A percentile compares a stretch with the other conserved stretches of the same genome.
Evolutionary conservation across 805 yeast species (phyloP).

Genomic region (Metschnikowia borealis): DNA sequence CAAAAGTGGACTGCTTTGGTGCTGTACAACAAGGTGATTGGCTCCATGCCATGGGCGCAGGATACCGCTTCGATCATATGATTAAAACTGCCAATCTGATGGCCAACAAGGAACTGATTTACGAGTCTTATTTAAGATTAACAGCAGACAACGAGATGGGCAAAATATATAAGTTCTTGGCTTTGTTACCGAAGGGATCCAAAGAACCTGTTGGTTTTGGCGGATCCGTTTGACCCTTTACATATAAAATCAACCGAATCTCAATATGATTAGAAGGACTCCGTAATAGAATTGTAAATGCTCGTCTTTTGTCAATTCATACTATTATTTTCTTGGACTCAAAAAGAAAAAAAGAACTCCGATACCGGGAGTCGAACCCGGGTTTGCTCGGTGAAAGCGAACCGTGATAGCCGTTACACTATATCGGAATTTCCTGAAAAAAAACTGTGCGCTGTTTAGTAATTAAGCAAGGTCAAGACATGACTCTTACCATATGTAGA

Average conservation of each 20-base stretch:
- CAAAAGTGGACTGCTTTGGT: constrained; percentile 39
- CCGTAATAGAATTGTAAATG: not conserved
- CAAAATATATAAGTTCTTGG: constrained; percentile 66
- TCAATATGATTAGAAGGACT: too few species aligned
- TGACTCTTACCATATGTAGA: too few species aligned
- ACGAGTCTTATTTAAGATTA: constrained; percentile 56
- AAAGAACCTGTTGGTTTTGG: constrained; percentile 53
- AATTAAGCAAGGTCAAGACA: not conserved
- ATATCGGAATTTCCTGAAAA: constrained; percentile 48
- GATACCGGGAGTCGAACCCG: constrained; percentile 88
- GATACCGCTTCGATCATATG: constrained; percentile 60
- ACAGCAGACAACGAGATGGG: constrained; percentile 74
- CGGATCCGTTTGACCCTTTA: constrained; percentile 4
- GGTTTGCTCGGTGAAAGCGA: constrained; percentile 81
- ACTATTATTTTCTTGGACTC: too few species aligned
- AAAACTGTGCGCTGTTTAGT: not conserved
- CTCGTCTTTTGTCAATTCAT: not conserved
- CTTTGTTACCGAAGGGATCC: constrained; percentile 47
- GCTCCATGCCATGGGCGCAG: constrained; percentile 72
- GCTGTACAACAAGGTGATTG: constrained; percentile 77
- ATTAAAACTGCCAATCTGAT: constrained; percentile 36
- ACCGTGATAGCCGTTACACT: constrained; percentile 82
- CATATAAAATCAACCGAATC: not conserved
- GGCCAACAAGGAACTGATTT: constrained; percentile 50
- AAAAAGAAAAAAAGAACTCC: constrained; percentile 37